phyloP scores from a whole-genome alignment of 2,329 filamentous ascomycete species.

The Penicillium palitans region DNA sequence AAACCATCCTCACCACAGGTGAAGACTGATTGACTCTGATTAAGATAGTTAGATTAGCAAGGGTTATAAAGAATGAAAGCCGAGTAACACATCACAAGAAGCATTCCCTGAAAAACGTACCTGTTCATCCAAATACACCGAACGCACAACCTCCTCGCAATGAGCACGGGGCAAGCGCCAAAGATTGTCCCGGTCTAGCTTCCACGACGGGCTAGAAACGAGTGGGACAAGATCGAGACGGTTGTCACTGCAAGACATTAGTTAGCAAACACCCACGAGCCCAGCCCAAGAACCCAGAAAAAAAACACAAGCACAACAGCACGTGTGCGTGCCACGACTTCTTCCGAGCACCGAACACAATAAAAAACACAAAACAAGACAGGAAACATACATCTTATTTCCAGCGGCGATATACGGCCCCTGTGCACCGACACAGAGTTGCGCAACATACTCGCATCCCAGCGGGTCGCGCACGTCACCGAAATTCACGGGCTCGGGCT shows the following conservation, averaged over 20 bases:
- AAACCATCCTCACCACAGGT: slow-evolving; percentile 49
- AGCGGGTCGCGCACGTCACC: slow-evolving; percentile 59
- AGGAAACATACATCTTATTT: slow-evolving; percentile 48
- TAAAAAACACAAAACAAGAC: background rate
- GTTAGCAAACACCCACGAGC: background rate
- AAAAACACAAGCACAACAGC: background rate
- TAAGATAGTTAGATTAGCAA: background rate
- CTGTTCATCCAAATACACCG: slow-evolving; percentile 47
- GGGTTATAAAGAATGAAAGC: background rate
- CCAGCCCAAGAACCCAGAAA: background rate
- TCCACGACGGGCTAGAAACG: slow-evolving; percentile 37
- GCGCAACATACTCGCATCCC: slow-evolving; percentile 60
- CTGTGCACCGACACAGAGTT: slow-evolving; percentile 49
- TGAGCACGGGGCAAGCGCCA: slow-evolving; percentile 50
- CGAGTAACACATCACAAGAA: background rate
- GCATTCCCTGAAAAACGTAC: slow-evolving; percentile 30
- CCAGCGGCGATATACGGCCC: slow-evolving; percentile 50
- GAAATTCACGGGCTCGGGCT: slow-evolving; percentile 50
- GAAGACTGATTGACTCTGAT: slow-evolving; percentile 43
- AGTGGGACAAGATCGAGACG: slow-evolving; percentile 48
- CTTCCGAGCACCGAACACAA: slow-evolving; percentile 1
- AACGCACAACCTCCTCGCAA: slow-evolving; percentile 50
- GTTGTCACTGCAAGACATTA: slow-evolving; percentile 32
- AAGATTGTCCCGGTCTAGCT: slow-evolving; percentile 41
- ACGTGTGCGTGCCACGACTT: background rate